Evolutionary conservation across 164 flowering plant species (phyloP), one percentile per base, ranked within the genome.

Genomic region (Nymphaea thermarum): DNA sequence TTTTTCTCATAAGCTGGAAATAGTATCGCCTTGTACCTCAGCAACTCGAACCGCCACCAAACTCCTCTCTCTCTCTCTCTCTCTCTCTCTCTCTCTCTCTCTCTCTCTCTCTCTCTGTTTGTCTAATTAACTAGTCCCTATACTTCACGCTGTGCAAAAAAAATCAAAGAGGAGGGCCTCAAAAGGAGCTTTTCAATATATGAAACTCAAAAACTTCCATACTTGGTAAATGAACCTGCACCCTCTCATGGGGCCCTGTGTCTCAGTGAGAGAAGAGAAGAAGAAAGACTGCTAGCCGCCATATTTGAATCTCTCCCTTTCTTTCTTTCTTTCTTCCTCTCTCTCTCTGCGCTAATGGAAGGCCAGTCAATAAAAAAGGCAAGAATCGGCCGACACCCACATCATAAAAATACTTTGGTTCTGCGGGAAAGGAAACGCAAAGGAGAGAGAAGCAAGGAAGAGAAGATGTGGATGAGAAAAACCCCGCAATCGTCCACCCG

Each of bases 391-490:
- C 62, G 42, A 61, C 51, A 80, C 75, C 67, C 75, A 78, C 57
- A 15, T 15, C 12, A 51, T 10, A 51, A 15, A 51, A 51, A 5
- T 51, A 51, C 57, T 51, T 51, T 74, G 79, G 81, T 17, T 70
- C 65, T 73, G 67, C 67, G 65, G 70, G 70, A 65, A 77, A 71
- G 43, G 67, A 68, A 67, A 70, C 66, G 69, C 70, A 70, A 65
- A 71, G 70, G 43, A 67, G 45, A 45, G 45, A 60, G 63, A 43
- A 68, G 59, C 42, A 55, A 63, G 60, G 62, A 55, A 14, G 67
- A 16, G 64, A 66, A 69, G 70, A 71, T 73, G 76, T 77, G 79
- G 76, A 73, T 73, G 78, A 78, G 78, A 71, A 69, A 63, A 66
- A 53, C 71, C 42, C 42, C 65, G 77, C 14, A 75, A 62, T 77